phyloP scores from a whole-genome alignment of 257 asterid genomes.

The Buddleja alternifolia region DNA sequence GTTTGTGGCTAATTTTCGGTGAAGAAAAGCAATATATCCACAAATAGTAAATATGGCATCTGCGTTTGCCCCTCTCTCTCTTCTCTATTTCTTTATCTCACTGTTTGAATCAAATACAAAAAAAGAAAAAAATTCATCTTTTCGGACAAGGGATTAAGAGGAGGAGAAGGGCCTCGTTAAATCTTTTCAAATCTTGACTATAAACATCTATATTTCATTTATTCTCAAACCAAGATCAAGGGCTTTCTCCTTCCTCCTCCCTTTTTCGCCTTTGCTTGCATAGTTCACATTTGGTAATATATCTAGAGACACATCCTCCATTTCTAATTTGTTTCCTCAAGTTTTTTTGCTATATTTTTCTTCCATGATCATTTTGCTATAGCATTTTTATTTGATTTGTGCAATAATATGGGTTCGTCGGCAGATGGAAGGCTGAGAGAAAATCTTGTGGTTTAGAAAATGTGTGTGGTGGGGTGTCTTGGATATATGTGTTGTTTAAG shows the following conservation, averaged over 20 bases:
- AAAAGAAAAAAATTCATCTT: conserved; percentile 16
- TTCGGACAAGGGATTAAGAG: conserved; percentile 12
- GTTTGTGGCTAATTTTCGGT: conserved; percentile 25
- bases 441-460: not conserved
- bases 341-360: not conserved
- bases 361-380: not conserved
- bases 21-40: not conserved
- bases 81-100: conserved; percentile 17
- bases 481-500: conserved; percentile 22
- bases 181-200: conserved; percentile 8
- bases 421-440: conserved; percentile 39
- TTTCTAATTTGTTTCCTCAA: not conserved
- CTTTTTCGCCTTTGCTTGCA: conserved; percentile 29
- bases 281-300: conserved; percentile 24
- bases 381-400: conserved; percentile 6
- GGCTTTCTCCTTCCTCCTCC: conserved; percentile 19
- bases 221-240: conserved; percentile 21
- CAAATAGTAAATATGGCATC: conserved; percentile 15
- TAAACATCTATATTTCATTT: not conserved
- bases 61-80: conserved; percentile 25
- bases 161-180: conserved; percentile 9
- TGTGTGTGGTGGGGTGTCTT: conserved; percentile 21
- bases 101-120: conserved; percentile 2
- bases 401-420: not conserved
- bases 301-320: not conserved